Evolutionary conservation across 164 flowering plant genomes (phyloP), one percentile per base, ranked within the genome.

Genomic region (Akebia trifoliata): DNA sequence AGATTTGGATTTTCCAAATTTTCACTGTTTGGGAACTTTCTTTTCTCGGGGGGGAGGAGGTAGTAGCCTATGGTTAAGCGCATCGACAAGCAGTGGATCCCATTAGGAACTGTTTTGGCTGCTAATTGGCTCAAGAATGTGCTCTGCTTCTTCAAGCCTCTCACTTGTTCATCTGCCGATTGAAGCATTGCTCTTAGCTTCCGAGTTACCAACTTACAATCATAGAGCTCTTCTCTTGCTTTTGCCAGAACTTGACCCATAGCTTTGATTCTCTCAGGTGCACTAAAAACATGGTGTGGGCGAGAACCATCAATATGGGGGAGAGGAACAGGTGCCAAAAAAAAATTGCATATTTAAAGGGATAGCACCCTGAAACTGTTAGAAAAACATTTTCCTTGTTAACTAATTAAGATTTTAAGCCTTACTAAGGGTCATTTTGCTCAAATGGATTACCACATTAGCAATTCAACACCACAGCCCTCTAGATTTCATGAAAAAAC

Each of bases 111-210:
- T 14, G 97, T 94, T 73, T 94, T 94, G 15, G 97, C 99, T 11
- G 97, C 96, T 64, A 94, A 70, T 60, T 94, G 99, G 73, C 97
- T 88, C 57, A 94, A 72, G 68, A 90, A 90, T 60, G 96, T 88
- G 86, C 96, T 94, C 81, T 94, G 99, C 72, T 87, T 90, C 72
- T 94, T 90, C 72, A 94, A 76, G 77, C 94, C 74, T 67, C 97
- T 79, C 26, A 90, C 96, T 76, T 85, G 95, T 56, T 88, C 97
- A 74, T 94, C 99, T 44, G 95, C 97, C 56, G 97, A 76, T 65
- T 86, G 97, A 65, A 90, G 96, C 99, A 94, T 94, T 22, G 88
- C 97, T 74, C 99, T 85, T 48, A 94, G 80, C 76, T 85, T 85
- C 64, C 75, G 74, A n/a, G 94, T 86, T 6, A 90, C 96, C 77